Evolutionary conservation across 2,329 filamentous ascomycete species (phyloP), one percentile per base, ranked within the genome.

Genomic region (Colletotrichum sp.): DNA sequence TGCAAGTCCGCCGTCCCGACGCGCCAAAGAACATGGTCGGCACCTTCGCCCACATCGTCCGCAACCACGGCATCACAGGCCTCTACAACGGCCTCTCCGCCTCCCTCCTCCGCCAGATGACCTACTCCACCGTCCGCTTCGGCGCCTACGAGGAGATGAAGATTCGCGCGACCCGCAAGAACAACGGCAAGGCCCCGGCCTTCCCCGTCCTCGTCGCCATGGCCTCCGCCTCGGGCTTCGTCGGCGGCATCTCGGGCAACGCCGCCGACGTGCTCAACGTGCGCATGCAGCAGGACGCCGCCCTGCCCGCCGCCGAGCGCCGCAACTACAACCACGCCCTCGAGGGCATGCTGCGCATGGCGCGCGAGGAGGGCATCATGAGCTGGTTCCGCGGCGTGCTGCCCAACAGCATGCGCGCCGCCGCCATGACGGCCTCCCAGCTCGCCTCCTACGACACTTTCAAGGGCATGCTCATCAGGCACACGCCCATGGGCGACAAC

Each of bases 181-280:
- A 83, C 67, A 79, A 80, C 67, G 85, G 86, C 78, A 76, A 78
- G 32, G 16, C 71, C 44, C 94, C 96, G 4, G 92, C 94, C 3
- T 93, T 98, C 80, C 88, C 92, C 13, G 89, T 92, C n/a, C 93
- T 99, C 12, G 90, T 98, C 78, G 94, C 91, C 79, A 95, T 99
- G 85, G 95, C 96, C 69, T 94, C 93, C 29, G 87, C 92, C 32
- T 96, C 97, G 9, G 97, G 97, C 68, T 95, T 98, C 83, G 86
- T 98, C 4, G 97, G 97, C 77, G 97, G 97, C 66, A 87, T 99
- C 63, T 95, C 94, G 8, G 97, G 97, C 79, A 99, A 99, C 86
- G 96, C 96, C 4, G 96, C 96, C 79, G 97, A 99, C 84, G 96
- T 99, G 39, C 90, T 98, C 82, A 99, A 99, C 86, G 97, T 99